Percentiles rank a stretch among this genome's conserved stretches.
These are phyloP conservation scores for Dictyostelium firmibasis DNA, from an alignment of 78 protist genomes.

Conservation along the genomic window DNA sequence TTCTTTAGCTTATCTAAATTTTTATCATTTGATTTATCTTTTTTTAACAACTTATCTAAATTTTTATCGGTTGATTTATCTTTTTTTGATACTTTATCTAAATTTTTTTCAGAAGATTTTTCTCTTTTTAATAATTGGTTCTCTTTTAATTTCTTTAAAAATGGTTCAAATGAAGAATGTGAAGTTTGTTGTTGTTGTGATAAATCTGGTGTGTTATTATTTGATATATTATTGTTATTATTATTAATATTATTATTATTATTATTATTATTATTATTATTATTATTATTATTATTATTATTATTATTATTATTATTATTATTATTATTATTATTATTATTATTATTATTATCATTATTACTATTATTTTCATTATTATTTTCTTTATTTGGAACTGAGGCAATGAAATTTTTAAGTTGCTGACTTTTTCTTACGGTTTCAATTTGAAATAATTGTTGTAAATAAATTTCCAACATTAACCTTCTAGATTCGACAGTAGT, in stretches of 20 bases:
- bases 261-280: not conserved
- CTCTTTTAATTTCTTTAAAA: not conserved
- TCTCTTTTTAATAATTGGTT: not conserved
- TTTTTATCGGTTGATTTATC: not conserved
- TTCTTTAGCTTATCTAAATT: not conserved
- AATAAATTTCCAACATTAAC: slow-evolving; percentile 55
- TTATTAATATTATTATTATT: not conserved
- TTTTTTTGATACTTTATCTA: not conserved
- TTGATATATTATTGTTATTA: not conserved
- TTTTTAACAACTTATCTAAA: not conserved
- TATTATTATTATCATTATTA: too few relatives aligned
- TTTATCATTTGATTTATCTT: not conserved
- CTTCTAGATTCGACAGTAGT: slow-evolving; percentile 48
- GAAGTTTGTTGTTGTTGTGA: not conserved
- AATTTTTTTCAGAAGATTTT: not conserved
- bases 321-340: too few relatives aligned
- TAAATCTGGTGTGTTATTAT: not conserved
- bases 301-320: not conserved
- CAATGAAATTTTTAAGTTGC: slow-evolving; percentile 4
- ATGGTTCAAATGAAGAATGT: not conserved
- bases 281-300: not conserved
- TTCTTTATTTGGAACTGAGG: not conserved
- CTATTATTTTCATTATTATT: not conserved
- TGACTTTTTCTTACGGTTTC: not conserved
- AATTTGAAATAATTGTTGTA: slow-evolving; percentile 53